Base-by-base conservation (phyloP, 2,329 filamentous ascomycete genomes). In the Hypoxylon sp. region DNA sequence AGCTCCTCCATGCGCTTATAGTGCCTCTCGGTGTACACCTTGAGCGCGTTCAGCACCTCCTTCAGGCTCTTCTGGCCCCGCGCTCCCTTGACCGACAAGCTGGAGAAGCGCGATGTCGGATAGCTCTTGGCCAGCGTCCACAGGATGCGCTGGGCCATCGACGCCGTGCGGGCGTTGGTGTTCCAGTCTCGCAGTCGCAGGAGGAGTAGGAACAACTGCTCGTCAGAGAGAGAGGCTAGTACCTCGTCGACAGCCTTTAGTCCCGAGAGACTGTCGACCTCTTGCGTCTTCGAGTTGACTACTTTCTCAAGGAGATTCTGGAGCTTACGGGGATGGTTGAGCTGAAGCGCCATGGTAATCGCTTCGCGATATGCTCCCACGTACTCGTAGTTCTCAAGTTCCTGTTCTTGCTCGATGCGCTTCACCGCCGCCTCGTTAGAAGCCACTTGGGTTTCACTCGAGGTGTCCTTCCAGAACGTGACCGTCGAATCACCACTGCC, bases 401-500 rank as follows among this genome's bases (percentile, higher is more conserved):
- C 87, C 72, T 99, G 95, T 70, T 98, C 94, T 74, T 97, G 91
- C 76, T 99, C 94, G 42, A 97, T 89, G 51, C 94, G 85, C 71
- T 89, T 86, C 4, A 90, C 87, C 29, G 89, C 88, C 3, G 89
- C 90, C 35, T 87, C 84, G 1, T 89, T 88, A 0, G 90, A 86
- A 2, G 88, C 88, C 13, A 86, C 85, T 60, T 91, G 88, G 0
- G 94, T 97, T 56, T 90, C 82, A 3, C 86, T 84, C 0, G 92
- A 96, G 2, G 92, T 97, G 71, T 99, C 95, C 68, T 87, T 88
- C 95, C 95, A 99, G 78, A 98, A 97, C 0, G 92, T 96, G 31
- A 99, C 86, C 0, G 92, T 93, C 27, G 92, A 93, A 75, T 99
- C 95, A 48, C 90, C 94, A 55, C 91, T 93, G 29, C 93, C 95